phyloP scores from a whole-genome alignment of 2,329 filamentous ascomycete genomes.

The Drechslerella dactyloides region DNA sequence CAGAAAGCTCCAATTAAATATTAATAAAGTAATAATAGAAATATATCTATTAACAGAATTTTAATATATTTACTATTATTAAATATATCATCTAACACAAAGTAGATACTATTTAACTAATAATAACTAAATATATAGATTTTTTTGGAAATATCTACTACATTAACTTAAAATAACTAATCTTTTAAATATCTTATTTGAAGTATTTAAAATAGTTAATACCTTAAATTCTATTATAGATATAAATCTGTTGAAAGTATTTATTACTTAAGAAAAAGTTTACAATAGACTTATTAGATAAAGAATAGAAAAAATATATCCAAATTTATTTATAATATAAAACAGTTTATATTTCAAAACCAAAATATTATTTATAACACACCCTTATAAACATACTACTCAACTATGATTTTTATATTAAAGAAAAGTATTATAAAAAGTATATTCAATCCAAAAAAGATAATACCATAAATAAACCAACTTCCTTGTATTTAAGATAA shows the following conservation, averaged over 20 bases:
- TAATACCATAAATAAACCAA: background rate
- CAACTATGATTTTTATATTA: constrained; percentile 1
- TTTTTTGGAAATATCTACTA: constrained; percentile 56
- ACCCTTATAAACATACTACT: constrained; percentile 16
- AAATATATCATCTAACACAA: constrained; percentile 56
- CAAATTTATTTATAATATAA: background rate
- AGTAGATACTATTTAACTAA: constrained; percentile 55
- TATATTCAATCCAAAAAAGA: background rate
- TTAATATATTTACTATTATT: constrained; percentile 58
- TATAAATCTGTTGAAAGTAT: no score
- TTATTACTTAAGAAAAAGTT: no score
- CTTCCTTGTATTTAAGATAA: constrained; percentile 5
- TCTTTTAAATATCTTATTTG: constrained; percentile 54
- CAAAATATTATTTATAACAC: background rate
- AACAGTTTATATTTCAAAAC: constrained; percentile 2
- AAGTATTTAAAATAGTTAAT: constrained; percentile 46
- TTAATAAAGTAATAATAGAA: constrained; percentile 50
- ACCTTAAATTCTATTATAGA: background rate
- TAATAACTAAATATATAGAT: constrained; percentile 54
- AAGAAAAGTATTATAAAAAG: constrained; percentile 4
- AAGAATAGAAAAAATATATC: background rate
- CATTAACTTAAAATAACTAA: constrained; percentile 58
- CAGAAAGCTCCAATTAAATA: constrained; percentile 35
- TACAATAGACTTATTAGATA: background rate
- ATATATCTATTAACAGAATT: constrained; percentile 56